Evolutionary conservation across 257 asterid genomes (phyloP), one percentile per base, ranked within the genome.

Genomic region (Vinca minor): DNA sequence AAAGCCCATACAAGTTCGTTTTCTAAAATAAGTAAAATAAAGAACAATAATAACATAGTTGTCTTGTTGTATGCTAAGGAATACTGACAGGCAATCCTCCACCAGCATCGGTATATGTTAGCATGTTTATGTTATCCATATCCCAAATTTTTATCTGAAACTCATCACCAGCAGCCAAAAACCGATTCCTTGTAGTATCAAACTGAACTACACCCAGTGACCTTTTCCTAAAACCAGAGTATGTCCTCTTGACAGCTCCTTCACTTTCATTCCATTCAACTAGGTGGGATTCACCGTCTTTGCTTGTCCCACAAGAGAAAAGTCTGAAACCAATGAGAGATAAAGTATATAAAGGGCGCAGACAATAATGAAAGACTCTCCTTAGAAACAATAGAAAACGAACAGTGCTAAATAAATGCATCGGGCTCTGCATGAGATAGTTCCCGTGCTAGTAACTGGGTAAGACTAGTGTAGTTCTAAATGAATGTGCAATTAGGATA

Each of bases 261-360:
- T 90, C 96, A 71, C 95, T 87, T 78, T 87, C 97, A 69, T 90
- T 87, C 97, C 97, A 90, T 79, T 90, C 97, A 69, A 90, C 96
- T 4, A 90, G 86, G 71, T 87, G 92, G 50, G 96, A 90, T 75
- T 90, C 97, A 25, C 97, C 97, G 52, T 87, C 95, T 82, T 89
- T 87, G 83, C 95, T 89, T 62, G 97, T 89, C 57, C 97, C 95
- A 66, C 97, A 90, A 58, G 97, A 90, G 82, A 90, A 90, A 20
- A 90, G 86, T 73, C 97, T 90, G 87, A 68, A 81, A 79, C 62
- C 32, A 73, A 76, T 55, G 71, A 13, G 59, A 70, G 54, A 71
- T 42, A 28, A 11, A 20, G n/a, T 15, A 32, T 44, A 38, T n/a
- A 17, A 52, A 21, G 26, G 17, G 26, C 26, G 15, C 21, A 53